These are phyloP conservation scores for Syzygium aqueum DNA, from an alignment of 345 rosid genomes.

Conservation along the genomic window DNA sequence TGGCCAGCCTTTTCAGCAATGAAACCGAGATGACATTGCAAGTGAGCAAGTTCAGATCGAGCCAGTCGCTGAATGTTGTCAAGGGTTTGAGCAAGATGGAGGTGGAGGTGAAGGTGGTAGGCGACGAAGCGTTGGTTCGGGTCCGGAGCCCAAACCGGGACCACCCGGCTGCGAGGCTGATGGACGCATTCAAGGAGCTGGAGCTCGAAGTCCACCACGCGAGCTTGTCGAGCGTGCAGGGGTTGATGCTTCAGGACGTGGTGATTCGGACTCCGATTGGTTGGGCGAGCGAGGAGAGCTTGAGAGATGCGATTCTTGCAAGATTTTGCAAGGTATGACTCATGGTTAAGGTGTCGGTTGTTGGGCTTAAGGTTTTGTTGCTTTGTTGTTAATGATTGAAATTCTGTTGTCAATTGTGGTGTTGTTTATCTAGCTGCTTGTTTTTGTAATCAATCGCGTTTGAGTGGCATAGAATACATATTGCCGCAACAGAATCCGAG, in stretches of 20 bases:
- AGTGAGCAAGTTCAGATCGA: neutral
- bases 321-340: neutral
- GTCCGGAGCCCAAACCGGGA: slow-evolving; percentile 27
- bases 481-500: neutral
- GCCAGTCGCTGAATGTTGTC: neutral
- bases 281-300: slow-evolving; percentile 3
- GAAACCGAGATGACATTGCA: neutral
- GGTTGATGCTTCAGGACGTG: slow-evolving; percentile 30
- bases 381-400: neutral
- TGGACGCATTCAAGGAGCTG: slow-evolving; percentile 33
- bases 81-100: slow-evolving; percentile 2
- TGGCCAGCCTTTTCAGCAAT: neutral
- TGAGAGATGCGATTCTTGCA: slow-evolving; percentile 5
- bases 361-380: neutral
- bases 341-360: neutral
- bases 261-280: slow-evolving; percentile 31
- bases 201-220: slow-evolving; percentile 39
- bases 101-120: slow-evolving; percentile 47
- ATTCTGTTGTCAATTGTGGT: neutral
- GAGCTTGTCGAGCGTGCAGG: slow-evolving; percentile 31
- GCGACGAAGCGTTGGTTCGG: slow-evolving; percentile 41
- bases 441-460: neutral
- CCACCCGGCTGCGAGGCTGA: slow-evolving; percentile 38
- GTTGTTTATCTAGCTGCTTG: neutral
- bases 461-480: neutral